Conservation (phyloP, 257 asterid species). For the Vinca minor region DNA sequence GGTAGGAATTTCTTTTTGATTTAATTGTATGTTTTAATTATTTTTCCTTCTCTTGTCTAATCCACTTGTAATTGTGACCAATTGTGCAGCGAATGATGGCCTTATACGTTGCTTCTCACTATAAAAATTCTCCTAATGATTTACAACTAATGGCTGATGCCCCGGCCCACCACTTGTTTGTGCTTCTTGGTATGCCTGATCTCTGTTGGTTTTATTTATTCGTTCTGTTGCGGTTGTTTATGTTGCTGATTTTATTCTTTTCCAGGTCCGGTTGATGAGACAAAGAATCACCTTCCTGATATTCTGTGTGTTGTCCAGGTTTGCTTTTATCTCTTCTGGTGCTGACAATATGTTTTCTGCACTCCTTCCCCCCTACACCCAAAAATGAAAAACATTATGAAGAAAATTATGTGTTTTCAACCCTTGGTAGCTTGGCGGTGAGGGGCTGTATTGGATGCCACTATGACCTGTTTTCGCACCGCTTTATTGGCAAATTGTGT, state of each 20-base stretch:
- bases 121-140: slow-evolving; percentile 91
- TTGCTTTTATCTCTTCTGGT: slow-evolving; percentile 8
- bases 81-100: slow-evolving; percentile 90
- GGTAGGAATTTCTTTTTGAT: slow-evolving; percentile 28
- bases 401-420: neutral
- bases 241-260: slow-evolving; percentile 15
- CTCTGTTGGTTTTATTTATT: neutral
- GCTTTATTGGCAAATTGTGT: neutral
- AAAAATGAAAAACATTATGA: neutral
- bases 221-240: slow-evolving; percentile 2
- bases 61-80: slow-evolving; percentile 1
- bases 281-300: slow-evolving; percentile 80
- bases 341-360: neutral
- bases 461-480: neutral
- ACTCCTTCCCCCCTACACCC: neutral
- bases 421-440: neutral
- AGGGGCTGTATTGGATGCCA: neutral
- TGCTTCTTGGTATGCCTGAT: slow-evolving; percentile 62
- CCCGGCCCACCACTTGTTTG: slow-evolving; percentile 98
- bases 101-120: slow-evolving; percentile 93
- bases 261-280: slow-evolving; percentile 89
- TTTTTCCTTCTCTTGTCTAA: neutral
- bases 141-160: slow-evolving; percentile 97
- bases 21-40: neutral
- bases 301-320: slow-evolving; percentile 93